Evolutionary conservation across 176 grass and related monocot species (phyloP), one percentile per base, ranked within the genome.

Genomic region (Dendrocalamus sinicus): DNA sequence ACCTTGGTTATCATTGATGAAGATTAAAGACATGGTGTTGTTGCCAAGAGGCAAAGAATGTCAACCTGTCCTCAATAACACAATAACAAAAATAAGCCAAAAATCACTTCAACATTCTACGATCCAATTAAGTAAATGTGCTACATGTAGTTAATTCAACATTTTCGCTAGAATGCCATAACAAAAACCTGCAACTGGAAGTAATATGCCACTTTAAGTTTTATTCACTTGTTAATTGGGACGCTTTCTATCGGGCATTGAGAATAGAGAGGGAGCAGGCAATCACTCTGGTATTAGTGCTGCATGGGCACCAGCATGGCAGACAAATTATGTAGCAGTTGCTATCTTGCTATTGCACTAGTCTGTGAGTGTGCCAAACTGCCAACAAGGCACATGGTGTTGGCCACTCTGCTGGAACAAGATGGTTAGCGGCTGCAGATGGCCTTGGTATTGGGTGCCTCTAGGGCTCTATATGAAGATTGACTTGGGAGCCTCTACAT

Each of bases 351-450:
- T 63, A 12, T 19, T 78, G 57, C 76, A 45, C 13, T 32, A 35
- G 52, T 39, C 8, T 76, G 39, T 43, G 8, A 30, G 23, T 64
- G 46, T 47, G 10, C 46, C 46, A 47, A 12, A 47, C 45, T 79
- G 43, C 76, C 59, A 79, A 79, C 14, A 79, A 46, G 65, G 48
- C 67, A 59, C n/a, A 59, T 59, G 67, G 52, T 72, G 23, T 57
- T 70, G n/a, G 39, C 35, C 41, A 72, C 50, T 82, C 67, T 82
- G 51, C 67, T 58, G 67, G 37, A 58, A 41, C 53, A 70, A 55
- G 50, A 43, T 58, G 66, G 50, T 58, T 20, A 60, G 6, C 19
- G 67, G 80, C 37, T 72, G 67, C 53, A 72, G 9, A 58, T 17
- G 52, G 26, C 52, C 39, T 46, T 82, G 67, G 24, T 57, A 54